Conservation (phyloP, 805 yeast species). For the Lipomyces yamadae region DNA sequence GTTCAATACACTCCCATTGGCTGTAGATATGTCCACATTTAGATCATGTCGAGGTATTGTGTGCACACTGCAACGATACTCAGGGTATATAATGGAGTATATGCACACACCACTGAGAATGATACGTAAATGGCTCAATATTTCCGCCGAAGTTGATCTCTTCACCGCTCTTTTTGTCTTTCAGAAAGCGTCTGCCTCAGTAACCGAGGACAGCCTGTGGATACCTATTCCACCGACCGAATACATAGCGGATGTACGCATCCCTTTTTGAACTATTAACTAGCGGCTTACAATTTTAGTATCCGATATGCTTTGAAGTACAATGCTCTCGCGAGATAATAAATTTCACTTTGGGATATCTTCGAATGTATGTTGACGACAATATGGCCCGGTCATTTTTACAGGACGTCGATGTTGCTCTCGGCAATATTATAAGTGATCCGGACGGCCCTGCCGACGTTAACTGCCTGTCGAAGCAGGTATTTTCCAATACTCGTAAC, state of each 20-base stretch:
- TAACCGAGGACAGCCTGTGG: conserved; percentile 27
- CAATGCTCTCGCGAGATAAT: background rate
- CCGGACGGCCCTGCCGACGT: background rate
- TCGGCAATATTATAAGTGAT: background rate
- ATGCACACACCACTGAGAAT: conserved; percentile 34
- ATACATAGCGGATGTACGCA: conserved; percentile 17
- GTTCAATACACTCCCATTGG: conserved; percentile 37
- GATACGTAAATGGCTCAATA: conserved; percentile 34
- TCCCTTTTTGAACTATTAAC: background rate
- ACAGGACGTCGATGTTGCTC: background rate
- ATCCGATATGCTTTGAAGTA: conserved; percentile 36
- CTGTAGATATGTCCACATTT: conserved; percentile 6
- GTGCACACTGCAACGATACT: conserved; percentile 14
- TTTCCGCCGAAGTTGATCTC: conserved; percentile 10
- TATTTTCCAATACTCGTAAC: background rate
- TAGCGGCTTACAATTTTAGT: conserved; percentile 8
- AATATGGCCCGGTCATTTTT: conserved; percentile 14
- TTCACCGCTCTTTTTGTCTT: conserved; percentile 35
- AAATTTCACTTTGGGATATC: conserved; percentile 16
- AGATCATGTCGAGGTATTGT: conserved; percentile 8
- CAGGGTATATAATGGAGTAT: conserved; percentile 24
- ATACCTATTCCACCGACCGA: background rate
- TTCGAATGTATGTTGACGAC: background rate
- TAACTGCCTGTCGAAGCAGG: background rate
- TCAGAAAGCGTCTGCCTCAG: conserved; percentile 12